phyloP scores from a whole-genome alignment of 768 basidiomycete species.

The Lentinula detonsa region DNA sequence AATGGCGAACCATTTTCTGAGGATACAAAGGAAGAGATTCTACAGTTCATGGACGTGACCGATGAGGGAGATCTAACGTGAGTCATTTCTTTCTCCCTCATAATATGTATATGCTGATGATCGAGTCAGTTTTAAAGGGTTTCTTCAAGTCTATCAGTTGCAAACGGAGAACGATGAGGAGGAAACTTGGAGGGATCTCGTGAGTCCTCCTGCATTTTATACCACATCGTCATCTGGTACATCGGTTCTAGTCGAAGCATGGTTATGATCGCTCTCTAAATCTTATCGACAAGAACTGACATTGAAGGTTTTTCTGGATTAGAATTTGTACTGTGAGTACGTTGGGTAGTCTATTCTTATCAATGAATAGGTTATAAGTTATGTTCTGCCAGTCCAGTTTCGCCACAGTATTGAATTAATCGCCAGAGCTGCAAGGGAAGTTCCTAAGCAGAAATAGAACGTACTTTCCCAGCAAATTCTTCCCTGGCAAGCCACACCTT shows the following conservation, averaged over 20 bases:
- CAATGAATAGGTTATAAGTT: constrained; percentile 5
- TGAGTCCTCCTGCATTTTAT: constrained; percentile 22
- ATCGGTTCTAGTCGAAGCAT: background rate
- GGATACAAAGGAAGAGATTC: constrained; percentile 73
- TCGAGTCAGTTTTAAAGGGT: constrained; percentile 60
- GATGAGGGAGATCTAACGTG: constrained; percentile 71
- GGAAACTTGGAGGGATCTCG: constrained; percentile 81
- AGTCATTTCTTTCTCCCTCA: background rate
- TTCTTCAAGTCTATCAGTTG: constrained; percentile 78
- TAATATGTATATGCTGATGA: background rate
- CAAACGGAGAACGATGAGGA: constrained; percentile 81
- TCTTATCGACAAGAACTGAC: background rate
- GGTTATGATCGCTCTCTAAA: background rate
- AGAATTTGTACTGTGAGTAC: background rate
- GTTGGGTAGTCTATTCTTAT: background rate
- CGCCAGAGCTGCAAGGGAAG: constrained; percentile 38
- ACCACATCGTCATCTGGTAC: background rate
- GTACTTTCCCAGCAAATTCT: constrained; percentile 60
- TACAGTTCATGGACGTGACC: constrained; percentile 70
- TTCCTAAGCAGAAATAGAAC: constrained; percentile 44
- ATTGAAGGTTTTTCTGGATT: background rate
- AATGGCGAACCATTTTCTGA: constrained; percentile 77
- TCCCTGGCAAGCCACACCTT: constrained; percentile 49
- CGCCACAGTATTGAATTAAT: constrained; percentile 51
- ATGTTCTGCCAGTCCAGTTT: constrained; percentile 56